phyloP scores from a whole-genome alignment of 2,329 filamentous ascomycete species.

The Penicillium decumbens region DNA sequence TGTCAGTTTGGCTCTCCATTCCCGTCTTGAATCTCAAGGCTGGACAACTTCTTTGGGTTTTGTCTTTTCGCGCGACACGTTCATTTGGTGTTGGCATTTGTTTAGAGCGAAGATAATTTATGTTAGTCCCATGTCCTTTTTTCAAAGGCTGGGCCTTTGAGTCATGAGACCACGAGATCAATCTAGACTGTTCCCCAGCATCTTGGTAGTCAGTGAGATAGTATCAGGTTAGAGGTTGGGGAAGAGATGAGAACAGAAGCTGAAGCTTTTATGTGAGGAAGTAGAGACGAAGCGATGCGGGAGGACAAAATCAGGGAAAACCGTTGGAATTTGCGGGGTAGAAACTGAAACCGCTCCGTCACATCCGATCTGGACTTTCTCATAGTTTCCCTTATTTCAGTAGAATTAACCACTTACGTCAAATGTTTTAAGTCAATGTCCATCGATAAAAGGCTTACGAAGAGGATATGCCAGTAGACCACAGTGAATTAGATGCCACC shows the following conservation, averaged over 20 bases:
- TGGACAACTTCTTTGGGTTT: not conserved
- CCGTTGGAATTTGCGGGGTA: not conserved
- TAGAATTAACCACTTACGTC: too few species aligned
- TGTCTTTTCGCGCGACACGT: not conserved
- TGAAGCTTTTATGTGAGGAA: not conserved
- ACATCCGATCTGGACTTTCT: not conserved
- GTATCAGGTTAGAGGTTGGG: not conserved
- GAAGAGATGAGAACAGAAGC: not conserved
- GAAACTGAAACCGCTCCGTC: not conserved
- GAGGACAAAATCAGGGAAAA: not conserved
- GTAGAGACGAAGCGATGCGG: not conserved
- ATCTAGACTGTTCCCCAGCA: not conserved
- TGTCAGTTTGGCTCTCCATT: not conserved
- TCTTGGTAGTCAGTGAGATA: not conserved
- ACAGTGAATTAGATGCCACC: too few species aligned
- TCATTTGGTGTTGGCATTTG: conserved; percentile 1
- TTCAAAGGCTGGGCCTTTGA: not conserved
- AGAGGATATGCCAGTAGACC: too few species aligned
- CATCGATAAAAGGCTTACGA: too few species aligned
- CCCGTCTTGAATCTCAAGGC: not conserved
- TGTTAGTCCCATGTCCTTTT: not conserved
- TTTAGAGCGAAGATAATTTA: conserved; percentile 2
- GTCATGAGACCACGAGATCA: conserved; percentile 2
- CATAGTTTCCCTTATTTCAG: too few species aligned
- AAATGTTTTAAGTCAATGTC: too few species aligned